Conservation (phyloP, 768 basidiomycete species). For the Rhizopogon roseolus region DNA sequence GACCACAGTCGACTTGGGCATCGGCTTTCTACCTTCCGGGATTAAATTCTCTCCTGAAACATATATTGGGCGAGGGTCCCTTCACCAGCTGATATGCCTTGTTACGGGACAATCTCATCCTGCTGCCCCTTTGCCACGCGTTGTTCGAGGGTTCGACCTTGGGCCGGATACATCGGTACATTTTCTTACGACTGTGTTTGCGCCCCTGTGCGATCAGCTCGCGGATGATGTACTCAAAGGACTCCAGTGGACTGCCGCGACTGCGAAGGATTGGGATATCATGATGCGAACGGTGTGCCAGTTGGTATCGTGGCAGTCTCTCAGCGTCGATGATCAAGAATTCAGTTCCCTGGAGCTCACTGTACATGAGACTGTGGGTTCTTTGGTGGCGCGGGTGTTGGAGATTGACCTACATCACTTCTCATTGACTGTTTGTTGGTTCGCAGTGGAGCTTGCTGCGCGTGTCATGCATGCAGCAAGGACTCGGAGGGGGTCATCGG, state of each 20-base stretch:
- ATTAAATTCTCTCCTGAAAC: constrained; percentile 46
- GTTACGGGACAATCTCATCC: constrained; percentile 23
- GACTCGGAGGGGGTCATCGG: constrained; percentile 21
- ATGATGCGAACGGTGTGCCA: constrained; percentile 38
- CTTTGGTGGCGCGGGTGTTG: constrained; percentile 34
- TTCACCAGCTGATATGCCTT: constrained; percentile 50
- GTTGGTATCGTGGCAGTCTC: constrained; percentile 41
- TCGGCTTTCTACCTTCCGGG: constrained; percentile 46
- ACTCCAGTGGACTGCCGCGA: constrained; percentile 18
- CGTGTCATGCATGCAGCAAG: constrained; percentile 29
- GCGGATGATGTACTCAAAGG: constrained; percentile 32
- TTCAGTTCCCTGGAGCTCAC: constrained; percentile 22
- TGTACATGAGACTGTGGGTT: constrained; percentile 33
- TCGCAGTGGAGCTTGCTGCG: constrained; percentile 51
- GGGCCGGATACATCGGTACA: constrained; percentile 36
- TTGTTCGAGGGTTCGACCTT: constrained; percentile 38
- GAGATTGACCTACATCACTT: constrained; percentile 29
- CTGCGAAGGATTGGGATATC: constrained; percentile 33
- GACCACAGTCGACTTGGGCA: constrained; percentile 40
- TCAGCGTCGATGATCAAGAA: constrained; percentile 30
- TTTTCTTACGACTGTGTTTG: constrained; percentile 41
- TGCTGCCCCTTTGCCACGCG: constrained; percentile 25
- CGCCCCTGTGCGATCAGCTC: constrained; percentile 42
- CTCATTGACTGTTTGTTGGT: constrained; percentile 54
- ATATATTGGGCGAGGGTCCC: constrained; percentile 56